Evolutionary conservation across 164 flowering plant genomes (phyloP), one percentile per base, ranked within the genome.

Genomic region (Santalum album): DNA sequence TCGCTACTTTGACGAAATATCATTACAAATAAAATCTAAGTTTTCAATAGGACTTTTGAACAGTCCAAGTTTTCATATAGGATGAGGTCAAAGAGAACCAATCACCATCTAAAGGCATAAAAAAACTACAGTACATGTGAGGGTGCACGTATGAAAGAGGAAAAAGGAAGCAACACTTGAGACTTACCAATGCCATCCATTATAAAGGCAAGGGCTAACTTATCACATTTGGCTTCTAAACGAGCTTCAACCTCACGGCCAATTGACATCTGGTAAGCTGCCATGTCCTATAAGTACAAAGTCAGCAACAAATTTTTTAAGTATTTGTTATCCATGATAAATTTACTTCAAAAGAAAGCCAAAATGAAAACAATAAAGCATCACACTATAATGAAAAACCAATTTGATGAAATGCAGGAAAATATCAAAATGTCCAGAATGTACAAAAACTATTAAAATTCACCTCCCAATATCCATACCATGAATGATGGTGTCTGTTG

Each of bases 191-290:
- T 68, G 47, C 76, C 87, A 65, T 87, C 96, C 71, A 78, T 65
- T 17, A 70, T 60, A 74, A 87, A 71, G 21, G 90, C 90, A 69
- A 87, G 88, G 12, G 79, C 74, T 59, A 89, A 57, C 66, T 70
- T 84, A 56, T 81, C 83, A 72, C 96, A 92, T 70, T 89, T 92
- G 26, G 61, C 74, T 57, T 81, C 86, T 60, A 92, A 63, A 59
- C 90, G 91, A 53, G 68, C 69, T 56, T 87, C 96, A 58, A 89
- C 73, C 67, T 89, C 96, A 48, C 67, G 75, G 20, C 78, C 74
- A 63, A 89, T 73, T 64, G 78, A 72, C 60, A 76, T 65, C 61
- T 79, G 91, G 60, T 87, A 89, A 40, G 89, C 94, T 46, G 83
- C 53, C 66, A 65, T 78, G 63, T 83, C 96, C 96, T 92, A 60